Evolutionary conservation across 192 early-diverging fungal genomes (phyloP), one percentile per base, ranked within the genome.

Genomic region (Mortierella claussenii): DNA sequence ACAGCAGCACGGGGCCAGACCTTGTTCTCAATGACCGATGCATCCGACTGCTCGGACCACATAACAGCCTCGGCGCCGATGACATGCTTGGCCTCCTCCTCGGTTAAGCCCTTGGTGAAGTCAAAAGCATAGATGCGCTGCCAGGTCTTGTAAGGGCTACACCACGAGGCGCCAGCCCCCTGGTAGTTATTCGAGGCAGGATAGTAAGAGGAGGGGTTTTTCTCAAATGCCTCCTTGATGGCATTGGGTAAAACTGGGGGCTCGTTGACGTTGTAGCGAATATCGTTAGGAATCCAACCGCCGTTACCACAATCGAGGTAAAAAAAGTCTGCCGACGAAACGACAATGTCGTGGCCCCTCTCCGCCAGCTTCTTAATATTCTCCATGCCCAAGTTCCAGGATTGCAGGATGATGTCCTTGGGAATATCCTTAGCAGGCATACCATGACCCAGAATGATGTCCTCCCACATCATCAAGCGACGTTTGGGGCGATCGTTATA

Each of bases 221-320:
- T 32, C 0, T 58, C 73, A 15, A 86, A 49, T 13, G 65, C 62
- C 2, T 71, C 65, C 30, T 69, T n/a, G 30, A 79, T 51, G 57
- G 74, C 55, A 46, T 75, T 15, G 21, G 66, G 66, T 0, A 79
- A 28, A 17, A 30, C 66, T 69, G 66, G 60, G 52, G 60, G 60
- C 48, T 68, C 55, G 50, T 79, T 64, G 31, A 78, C 52, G 56
- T 79, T 83, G 66, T 88, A 88, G 18, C 60, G 61, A 28, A 79
- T 74, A 60, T 82, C 86, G 64, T 91, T 88, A 9, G 87, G 43
- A 57, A 93, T 80, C 88, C 87, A 93, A 15, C 83, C 81, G 4
- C 91, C 91, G 50, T 89, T 85, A 15, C 91, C 91, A 66, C 91
- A 93, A 73, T 93, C 91, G 32, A 93, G 80, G 55, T 93, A 91